These are phyloP conservation scores for Zymoseptoria tritici DNA, from an alignment of 2,329 filamentous ascomycete species.

Conservation along the genomic window DNA sequence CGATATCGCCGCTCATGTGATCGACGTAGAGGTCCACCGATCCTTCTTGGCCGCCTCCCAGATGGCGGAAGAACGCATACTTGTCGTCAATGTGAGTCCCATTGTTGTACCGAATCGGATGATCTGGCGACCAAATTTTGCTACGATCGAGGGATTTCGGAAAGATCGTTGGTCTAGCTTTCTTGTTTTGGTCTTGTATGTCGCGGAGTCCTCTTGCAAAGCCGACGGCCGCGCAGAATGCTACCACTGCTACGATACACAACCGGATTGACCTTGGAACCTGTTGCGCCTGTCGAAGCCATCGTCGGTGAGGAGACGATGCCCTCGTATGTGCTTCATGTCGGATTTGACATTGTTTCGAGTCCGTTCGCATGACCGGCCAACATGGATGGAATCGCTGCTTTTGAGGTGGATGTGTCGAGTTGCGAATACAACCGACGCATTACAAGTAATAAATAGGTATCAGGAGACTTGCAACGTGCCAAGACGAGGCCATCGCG, in stretches of 20 bases:
- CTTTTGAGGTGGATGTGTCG: too few species aligned
- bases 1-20: conserved; percentile 1
- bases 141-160: not conserved
- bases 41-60: conserved; percentile 14
- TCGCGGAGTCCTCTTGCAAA: conserved; percentile 7
- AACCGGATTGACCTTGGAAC: not conserved
- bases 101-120: conserved; percentile 4
- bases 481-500: not conserved
- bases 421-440: too few species aligned
- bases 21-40: conserved; percentile 11
- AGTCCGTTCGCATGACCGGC: not conserved
- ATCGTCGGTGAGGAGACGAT: not conserved
- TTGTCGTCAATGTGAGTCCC: conserved; percentile 9
- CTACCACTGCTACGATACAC: not conserved
- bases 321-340: not conserved
- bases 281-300: not conserved
- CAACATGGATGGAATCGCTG: not conserved
- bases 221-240: conserved; percentile 3
- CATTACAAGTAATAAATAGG: too few species aligned
- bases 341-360: not conserved
- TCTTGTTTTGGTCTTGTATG: conserved; percentile 10
- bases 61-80: conserved; percentile 7
- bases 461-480: not conserved
- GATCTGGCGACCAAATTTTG: not conserved
- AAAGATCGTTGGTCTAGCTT: conserved; percentile 12